These are phyloP conservation scores for Leptoxyphium fumago DNA, from an alignment of 2,329 filamentous ascomycete genomes.

Conservation along the genomic window DNA sequence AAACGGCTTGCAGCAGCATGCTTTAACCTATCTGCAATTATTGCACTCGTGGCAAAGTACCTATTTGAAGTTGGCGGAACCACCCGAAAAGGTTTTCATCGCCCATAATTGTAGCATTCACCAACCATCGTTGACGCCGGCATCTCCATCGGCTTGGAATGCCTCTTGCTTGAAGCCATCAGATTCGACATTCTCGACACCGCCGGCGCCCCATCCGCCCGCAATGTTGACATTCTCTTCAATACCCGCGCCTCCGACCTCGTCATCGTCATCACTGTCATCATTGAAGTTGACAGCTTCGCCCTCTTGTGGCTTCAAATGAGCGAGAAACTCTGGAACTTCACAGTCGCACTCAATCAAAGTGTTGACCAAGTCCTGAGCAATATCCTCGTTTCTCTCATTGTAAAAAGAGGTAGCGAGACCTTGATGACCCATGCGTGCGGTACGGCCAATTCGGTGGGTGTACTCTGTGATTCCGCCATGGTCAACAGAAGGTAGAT, in stretches of 20 bases:
- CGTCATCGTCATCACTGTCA: conserved; percentile 33
- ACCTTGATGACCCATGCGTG: conserved; percentile 77
- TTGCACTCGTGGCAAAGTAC: no score
- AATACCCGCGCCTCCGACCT: neutral
- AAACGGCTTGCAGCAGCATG: no score
- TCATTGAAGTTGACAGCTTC: conserved; percentile 38
- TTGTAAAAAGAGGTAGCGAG: conserved; percentile 82
- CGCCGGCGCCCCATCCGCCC: no score
- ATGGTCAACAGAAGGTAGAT: conserved; percentile 57
- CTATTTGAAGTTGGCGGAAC: no score
- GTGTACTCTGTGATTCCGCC: conserved; percentile 91
- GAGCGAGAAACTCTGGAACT: conserved; percentile 67
- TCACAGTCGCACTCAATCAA: conserved; percentile 65
- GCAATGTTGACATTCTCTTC: no score
- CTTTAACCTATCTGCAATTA: no score
- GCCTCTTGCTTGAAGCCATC: no score
- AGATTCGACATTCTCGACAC: no score
- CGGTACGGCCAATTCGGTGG: conserved; percentile 91
- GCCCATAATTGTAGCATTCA: no score
- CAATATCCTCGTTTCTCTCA: conserved; percentile 59
- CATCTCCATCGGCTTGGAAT: no score
- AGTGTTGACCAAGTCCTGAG: conserved; percentile 59
- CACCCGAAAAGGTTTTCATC: no score
- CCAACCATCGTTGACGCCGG: no score
- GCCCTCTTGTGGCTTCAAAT: conserved; percentile 44